These are phyloP conservation scores for Aspergillus heteromorphus DNA, from an alignment of 495 filamentous ascomycete genomes.

Conservation along the genomic window DNA sequence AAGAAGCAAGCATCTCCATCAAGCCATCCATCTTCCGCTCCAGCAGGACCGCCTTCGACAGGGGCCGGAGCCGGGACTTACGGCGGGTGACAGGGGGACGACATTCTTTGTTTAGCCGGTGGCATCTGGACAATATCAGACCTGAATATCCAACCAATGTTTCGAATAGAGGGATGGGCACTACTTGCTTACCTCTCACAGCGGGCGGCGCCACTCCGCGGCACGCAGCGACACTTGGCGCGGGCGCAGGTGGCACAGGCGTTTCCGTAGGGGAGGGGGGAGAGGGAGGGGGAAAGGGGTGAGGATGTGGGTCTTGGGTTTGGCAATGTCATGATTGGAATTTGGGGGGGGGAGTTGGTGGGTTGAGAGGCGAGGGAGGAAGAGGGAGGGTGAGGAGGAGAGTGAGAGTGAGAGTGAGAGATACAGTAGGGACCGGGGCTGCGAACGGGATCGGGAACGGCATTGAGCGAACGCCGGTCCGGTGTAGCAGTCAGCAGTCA, in stretches of 20 bases:
- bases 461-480: not conserved
- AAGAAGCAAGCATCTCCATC: slow-evolving; percentile 4
- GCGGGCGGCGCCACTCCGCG: not conserved
- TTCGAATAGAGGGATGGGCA: too few relatives aligned
- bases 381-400: not conserved
- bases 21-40: slow-evolving; percentile 10
- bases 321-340: not conserved
- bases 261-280: slow-evolving; percentile 4
- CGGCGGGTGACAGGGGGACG: not conserved
- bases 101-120: slow-evolving; percentile 9
- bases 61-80: not conserved
- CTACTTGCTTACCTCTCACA: slow-evolving; percentile 12
- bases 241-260: slow-evolving; percentile 8
- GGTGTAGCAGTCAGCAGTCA: too few relatives aligned
- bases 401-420: too few relatives aligned
- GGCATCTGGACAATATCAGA: slow-evolving; percentile 1
- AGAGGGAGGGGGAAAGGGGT: not conserved
- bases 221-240: slow-evolving; percentile 10
- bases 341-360: not conserved
- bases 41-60: not conserved
- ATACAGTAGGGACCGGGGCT: too few relatives aligned
- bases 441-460: not conserved
- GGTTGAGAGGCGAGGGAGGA: not conserved
- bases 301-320: too few relatives aligned
- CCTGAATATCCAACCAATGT: not conserved